Base-by-base conservation (phyloP, 2,329 filamentous ascomycete genomes). In the Tricladium varicosporioides region DNA sequence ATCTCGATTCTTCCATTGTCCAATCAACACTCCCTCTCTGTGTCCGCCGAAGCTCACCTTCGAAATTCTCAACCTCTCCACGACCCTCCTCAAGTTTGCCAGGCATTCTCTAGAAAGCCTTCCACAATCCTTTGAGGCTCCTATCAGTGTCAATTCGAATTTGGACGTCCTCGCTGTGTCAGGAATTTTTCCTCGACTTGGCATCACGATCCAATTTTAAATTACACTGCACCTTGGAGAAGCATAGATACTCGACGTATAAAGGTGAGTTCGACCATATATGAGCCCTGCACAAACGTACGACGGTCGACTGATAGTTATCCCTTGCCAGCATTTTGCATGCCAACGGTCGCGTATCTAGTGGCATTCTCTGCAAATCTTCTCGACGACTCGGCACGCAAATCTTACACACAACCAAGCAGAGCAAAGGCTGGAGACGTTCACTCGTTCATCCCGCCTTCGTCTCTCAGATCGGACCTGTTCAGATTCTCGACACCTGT, bases 371-470 rank as follows among this genome's bases (percentile, higher is more conserved):
- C 63, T 60, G 48, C 53, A 50, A 52, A 46, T 52, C 53, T 57
- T 56, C 46, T 56, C 56, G 50, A 56, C 59, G 47, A 52, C 55
- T 60, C 63, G 60, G 60, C 65, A 65, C 62, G 56, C 60, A 63
- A 55, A 53, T 51, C 46, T 43, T 53, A 53, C 59, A 48, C 57
- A 58, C 50, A 60, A 51, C 44, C 57, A 53, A 60, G 51, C 56
- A 57, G 48, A 59, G 60, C 54, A 58, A 60, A 67, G 65, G 67
- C 63, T 64, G 69, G 69, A 71, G 67, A 69, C 69, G 69, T 71
- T 71, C 63, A 69, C 68, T 71, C 69, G 69, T 70, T 70, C 64
- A 71, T 71, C 69, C 67, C 53, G 56, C 65, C 67, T 63, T 57
- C 40, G 40, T 42, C 56, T 62, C 60, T 56, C 63, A 57, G 42